These are phyloP conservation scores for Trichosporon sp. DNA, from an alignment of 1,284 basidiomycete species.

Conservation along the genomic window DNA sequence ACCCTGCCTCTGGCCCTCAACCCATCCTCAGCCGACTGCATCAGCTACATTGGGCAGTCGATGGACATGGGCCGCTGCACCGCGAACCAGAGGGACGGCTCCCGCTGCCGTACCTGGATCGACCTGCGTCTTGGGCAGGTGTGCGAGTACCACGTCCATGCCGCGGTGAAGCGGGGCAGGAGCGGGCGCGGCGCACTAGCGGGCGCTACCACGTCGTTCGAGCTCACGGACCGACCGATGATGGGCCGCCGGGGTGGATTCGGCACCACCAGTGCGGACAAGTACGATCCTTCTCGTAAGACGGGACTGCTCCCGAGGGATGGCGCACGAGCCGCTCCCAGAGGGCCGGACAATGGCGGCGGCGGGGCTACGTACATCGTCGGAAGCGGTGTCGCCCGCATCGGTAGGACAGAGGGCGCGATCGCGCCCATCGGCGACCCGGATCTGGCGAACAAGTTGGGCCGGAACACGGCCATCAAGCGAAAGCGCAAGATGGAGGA, in stretches of 20 bases:
- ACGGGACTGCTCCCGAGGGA: slow-evolving; percentile 40
- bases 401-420: slow-evolving; percentile 41
- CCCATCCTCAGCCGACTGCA: slow-evolving; percentile 70
- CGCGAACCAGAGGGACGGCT: slow-evolving; percentile 71
- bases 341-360: slow-evolving; percentile 35
- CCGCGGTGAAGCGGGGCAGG: slow-evolving; percentile 67
- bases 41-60: slow-evolving; percentile 79
- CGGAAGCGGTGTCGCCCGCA: slow-evolving; percentile 59
- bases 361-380: slow-evolving; percentile 71
- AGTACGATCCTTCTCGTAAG: slow-evolving; percentile 59
- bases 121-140: slow-evolving; percentile 69
- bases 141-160: slow-evolving; percentile 84
- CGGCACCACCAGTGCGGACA: slow-evolving; percentile 26
- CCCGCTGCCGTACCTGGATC: slow-evolving; percentile 76
- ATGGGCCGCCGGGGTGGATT: slow-evolving; percentile 17
- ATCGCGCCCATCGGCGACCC: slow-evolving; percentile 42
- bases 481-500: slow-evolving; percentile 61
- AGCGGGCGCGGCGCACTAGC: slow-evolving; percentile 72
- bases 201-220: slow-evolving; percentile 23
- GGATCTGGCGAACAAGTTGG: slow-evolving; percentile 63
- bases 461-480: slow-evolving; percentile 60
- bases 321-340: slow-evolving; percentile 32
- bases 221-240: slow-evolving; percentile 13
- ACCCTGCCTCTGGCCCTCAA: slow-evolving; percentile 82
- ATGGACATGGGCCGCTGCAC: slow-evolving; percentile 78